phyloP scores from a whole-genome alignment of 108 stramenopile species.

The Cylindrotheca fusiformis region DNA sequence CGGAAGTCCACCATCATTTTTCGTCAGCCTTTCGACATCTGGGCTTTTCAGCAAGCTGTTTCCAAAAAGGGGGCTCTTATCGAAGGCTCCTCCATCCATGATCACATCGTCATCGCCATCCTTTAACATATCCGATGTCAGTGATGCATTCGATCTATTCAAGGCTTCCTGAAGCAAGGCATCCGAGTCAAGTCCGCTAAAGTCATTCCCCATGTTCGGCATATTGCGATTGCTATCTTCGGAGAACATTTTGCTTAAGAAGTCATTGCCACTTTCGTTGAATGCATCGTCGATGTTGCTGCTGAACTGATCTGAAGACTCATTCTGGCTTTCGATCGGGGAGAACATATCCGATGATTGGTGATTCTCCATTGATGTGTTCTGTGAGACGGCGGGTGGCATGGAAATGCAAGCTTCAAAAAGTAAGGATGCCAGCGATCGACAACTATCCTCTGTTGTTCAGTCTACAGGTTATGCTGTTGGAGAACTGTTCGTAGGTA shows the following conservation, averaged over 20 bases:
- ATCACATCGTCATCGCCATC: not conserved
- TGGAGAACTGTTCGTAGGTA: too few species aligned
- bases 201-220: too few species aligned
- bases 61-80: not conserved
- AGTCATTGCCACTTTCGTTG: slow-evolving; percentile 9
- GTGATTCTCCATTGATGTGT: slow-evolving; percentile 16
- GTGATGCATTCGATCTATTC: not conserved
- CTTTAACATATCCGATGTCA: not conserved
- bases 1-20: not conserved
- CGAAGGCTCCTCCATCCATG: not conserved
- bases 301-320: not conserved
- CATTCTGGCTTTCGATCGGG: slow-evolving; percentile 9
- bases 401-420: too few species aligned
- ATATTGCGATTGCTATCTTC: slow-evolving; percentile 4
- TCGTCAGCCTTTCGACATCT: not conserved
- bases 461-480: too few species aligned
- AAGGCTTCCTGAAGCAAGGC: not conserved
- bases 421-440: too few species aligned
- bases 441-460: too few species aligned
- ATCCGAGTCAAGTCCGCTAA: not conserved
- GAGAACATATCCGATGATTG: slow-evolving; percentile 21
- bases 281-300: slow-evolving; percentile 1
- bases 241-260: slow-evolving; percentile 2
- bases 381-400: slow-evolving; percentile 12
- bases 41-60: not conserved